These are phyloP conservation scores for Fusarium papillatum DNA, from an alignment of 2,329 filamentous ascomycete species.

Conservation along the genomic window DNA sequence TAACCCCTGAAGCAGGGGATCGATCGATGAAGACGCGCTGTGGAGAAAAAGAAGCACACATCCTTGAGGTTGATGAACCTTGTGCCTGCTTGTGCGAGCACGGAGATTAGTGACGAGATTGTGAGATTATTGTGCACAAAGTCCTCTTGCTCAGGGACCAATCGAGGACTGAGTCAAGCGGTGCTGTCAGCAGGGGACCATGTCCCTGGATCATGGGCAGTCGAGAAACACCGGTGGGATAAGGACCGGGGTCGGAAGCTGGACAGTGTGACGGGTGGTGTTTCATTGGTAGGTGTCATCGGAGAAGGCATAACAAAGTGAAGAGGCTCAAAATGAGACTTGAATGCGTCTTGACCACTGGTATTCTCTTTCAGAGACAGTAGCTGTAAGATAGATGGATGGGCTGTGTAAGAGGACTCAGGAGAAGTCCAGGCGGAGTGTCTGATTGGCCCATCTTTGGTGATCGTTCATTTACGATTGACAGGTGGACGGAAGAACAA, in stretches of 20 bases:
- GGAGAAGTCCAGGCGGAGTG: neutral
- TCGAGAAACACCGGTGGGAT: conserved; percentile 4
- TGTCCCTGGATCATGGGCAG: conserved; percentile 1
- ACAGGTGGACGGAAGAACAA: neutral
- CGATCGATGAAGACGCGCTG: conserved; percentile 4
- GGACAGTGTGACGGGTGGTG: conserved; percentile 8
- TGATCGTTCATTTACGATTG: conserved; percentile 1
- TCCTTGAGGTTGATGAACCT: conserved; percentile 9
- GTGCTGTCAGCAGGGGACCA: conserved; percentile 5
- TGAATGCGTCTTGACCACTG: conserved; percentile 9
- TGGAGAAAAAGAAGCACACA: conserved; percentile 12
- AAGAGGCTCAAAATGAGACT: conserved; percentile 20
- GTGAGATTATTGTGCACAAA: conserved; percentile 21
- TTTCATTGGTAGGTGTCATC: conserved; percentile 25
- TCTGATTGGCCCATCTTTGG: conserved; percentile 20
- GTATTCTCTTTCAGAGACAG: conserved; percentile 1
- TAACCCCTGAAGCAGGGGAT: conserved; percentile 7
- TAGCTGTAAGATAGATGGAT: neutral
- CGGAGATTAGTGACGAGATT: conserved; percentile 34
- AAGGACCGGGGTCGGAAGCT: neutral
- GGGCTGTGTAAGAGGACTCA: neutral
- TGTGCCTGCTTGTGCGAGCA: conserved; percentile 17
- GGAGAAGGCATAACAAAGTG: conserved; percentile 4
- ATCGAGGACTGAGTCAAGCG: conserved; percentile 1
- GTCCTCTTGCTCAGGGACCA: conserved; percentile 3